A percentile compares a stretch with the other conserved stretches of the same genome.
Evolutionary conservation across 2,329 filamentous ascomycete species (phyloP).

Genomic region (Xylariales sp.): DNA sequence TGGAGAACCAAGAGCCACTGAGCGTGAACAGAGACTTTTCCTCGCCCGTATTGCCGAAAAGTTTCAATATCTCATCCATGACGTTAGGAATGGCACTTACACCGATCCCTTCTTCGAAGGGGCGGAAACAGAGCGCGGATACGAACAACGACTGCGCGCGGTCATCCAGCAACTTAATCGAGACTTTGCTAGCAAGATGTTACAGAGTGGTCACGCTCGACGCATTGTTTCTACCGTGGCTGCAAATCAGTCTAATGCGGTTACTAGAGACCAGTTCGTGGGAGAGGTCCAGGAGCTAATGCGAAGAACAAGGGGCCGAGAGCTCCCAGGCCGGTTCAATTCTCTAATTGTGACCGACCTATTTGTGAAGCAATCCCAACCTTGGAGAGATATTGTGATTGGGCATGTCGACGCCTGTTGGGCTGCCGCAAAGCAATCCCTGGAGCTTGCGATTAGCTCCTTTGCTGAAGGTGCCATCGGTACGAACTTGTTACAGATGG

Average conservation of each 20-base stretch:
- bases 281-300: constrained; percentile 55
- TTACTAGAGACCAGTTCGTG: constrained; percentile 54
- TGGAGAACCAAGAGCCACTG: constrained; percentile 60
- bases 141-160: constrained; percentile 62
- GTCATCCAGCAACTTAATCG: constrained; percentile 62
- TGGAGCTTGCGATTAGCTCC: constrained; percentile 58
- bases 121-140: constrained; percentile 48
- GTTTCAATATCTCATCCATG: constrained; percentile 58
- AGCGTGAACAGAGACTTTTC: constrained; percentile 60
- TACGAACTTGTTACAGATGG: constrained; percentile 50
- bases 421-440: constrained; percentile 59
- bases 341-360: constrained; percentile 68
- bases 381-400: constrained; percentile 63
- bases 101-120: constrained; percentile 62
- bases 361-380: constrained; percentile 67
- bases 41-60: constrained; percentile 59
- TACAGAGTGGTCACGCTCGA: constrained; percentile 51
- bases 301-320: constrained; percentile 60
- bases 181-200: constrained; percentile 60
- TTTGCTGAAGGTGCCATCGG: constrained; percentile 56
- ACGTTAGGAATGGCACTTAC: constrained; percentile 63
- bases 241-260: constrained; percentile 15
- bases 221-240: background rate
- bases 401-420: constrained; percentile 62
- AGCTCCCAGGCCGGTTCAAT: constrained; percentile 71